These are phyloP conservation scores for Botrytis medusae DNA, from an alignment of 2,329 filamentous ascomycete genomes.

Conservation along the genomic window DNA sequence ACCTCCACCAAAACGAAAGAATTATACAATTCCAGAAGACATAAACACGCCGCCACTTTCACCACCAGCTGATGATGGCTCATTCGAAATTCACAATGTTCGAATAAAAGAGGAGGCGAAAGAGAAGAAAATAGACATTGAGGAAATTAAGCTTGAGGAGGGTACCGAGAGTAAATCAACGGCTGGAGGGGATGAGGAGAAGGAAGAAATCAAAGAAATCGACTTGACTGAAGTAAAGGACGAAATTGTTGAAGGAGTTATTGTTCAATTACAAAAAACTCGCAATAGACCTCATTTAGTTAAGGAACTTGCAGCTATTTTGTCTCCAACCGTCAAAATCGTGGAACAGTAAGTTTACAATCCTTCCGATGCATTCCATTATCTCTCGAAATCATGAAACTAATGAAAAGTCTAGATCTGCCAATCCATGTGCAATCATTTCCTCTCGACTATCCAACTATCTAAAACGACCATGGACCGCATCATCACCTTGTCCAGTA, in stretches of 20 bases:
- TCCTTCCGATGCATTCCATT: constrained; percentile 11
- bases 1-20: constrained; percentile 44
- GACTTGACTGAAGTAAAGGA: constrained; percentile 86
- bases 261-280: constrained; percentile 83
- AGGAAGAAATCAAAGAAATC: constrained; percentile 53
- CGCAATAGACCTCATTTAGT: constrained; percentile 91
- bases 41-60: constrained; percentile 73
- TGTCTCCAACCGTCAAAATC: constrained; percentile 73
- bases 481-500: constrained; percentile 77
- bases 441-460: constrained; percentile 88
- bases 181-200: constrained; percentile 26
- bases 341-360: constrained; percentile 79
- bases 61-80: constrained; percentile 51
- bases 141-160: not conserved
- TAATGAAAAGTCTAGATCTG: constrained; percentile 62
- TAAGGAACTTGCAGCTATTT: constrained; percentile 82
- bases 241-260: constrained; percentile 89
- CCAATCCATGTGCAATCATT: constrained; percentile 92
- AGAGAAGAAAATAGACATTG: not conserved
- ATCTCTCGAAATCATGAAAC: constrained; percentile 35
- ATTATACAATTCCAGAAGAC: not conserved
- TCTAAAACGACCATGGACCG: constrained; percentile 82
- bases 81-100: not conserved
- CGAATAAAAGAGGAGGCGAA: not conserved
- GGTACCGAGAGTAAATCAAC: not conserved